Base-by-base conservation (phyloP, 1,139 yeast genomes). In the Yamadazyma siamensis region DNA sequence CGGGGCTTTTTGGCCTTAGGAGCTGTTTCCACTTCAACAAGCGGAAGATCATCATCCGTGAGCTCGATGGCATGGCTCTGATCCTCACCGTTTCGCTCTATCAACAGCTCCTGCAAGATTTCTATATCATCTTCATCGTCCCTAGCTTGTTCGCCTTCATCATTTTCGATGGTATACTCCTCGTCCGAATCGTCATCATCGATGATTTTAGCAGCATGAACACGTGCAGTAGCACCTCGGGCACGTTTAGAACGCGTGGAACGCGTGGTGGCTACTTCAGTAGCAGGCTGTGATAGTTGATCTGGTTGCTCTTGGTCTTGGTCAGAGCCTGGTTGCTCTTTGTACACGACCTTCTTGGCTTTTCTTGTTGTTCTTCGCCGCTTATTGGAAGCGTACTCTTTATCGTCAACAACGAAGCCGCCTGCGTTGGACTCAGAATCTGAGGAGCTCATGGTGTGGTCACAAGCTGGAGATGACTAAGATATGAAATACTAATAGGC, bases 331-430 rank as follows among this genome's bases (percentile, higher is more conserved):
- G 49, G 44, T 8, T 47, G 47, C 27, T 50, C 54, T 25, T 46
- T 45, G 35, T 59, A 59, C 4, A 39, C 35, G 13, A 38, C 27
- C 23, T 56, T 44, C 23, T 21, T 21, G 19, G 39, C 15, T 11
- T 30, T 19, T 20, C 21, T 22, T 18, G 20, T 18, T n/a, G 54
- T 36, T 37, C 50, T 46, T 16, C 48, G 38, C 33, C 50, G 45
- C 27, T 34, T 40, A 16, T 36, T 41, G 5, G 47, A 33, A 14
- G 48, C 47, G 28, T 26, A 41, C 15, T 49, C 50, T 4, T 63
- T 59, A 41, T 70, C 75, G 37, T 64, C 57, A 4, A 53, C 51
- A 6, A 71, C 46, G 41, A 70, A 70, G 10, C 76, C 76, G 3
- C 75, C 75, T 4, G 49, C 15, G 6, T 42, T 47, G n/a, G 36